These are phyloP conservation scores for Tetramitus jugosus DNA, from an alignment of 208 protist species.

Conservation along the genomic window DNA sequence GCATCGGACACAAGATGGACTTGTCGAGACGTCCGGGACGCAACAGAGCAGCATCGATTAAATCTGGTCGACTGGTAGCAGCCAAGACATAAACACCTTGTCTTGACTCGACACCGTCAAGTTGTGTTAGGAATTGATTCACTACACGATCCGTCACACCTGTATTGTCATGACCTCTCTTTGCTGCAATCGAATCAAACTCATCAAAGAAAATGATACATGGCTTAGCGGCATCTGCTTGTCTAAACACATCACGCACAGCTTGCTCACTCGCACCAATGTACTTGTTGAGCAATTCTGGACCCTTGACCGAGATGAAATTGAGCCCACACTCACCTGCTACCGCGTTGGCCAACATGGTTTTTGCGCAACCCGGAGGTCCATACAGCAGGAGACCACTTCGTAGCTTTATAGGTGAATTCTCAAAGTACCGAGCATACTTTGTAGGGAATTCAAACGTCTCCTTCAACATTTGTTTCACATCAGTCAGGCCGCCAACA, in stretches of 20 bases:
- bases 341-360: constrained; percentile 56
- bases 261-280: constrained; percentile 75
- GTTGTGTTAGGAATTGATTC: constrained; percentile 92
- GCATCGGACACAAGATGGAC: constrained; percentile 65
- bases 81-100: constrained; percentile 93
- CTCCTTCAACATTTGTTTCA: constrained; percentile 52
- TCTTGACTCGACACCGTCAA: constrained; percentile 91
- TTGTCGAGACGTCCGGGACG: constrained; percentile 76
- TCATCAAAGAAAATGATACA: constrained; percentile 85
- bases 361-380: constrained; percentile 73
- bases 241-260: constrained; percentile 61
- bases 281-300: constrained; percentile 73
- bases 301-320: constrained; percentile 72
- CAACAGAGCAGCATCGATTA: constrained; percentile 86
- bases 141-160: constrained; percentile 88
- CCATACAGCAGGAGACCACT: constrained; percentile 72
- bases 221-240: constrained; percentile 53
- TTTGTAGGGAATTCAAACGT: constrained; percentile 38
- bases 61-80: constrained; percentile 94
- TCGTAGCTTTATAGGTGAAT: constrained; percentile 58
- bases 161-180: constrained; percentile 69
- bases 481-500: constrained; percentile 54
- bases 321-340: constrained; percentile 54
- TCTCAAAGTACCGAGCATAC: constrained; percentile 52
- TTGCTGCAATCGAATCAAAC: constrained; percentile 61